Conservation (phyloP, 306 rosid genomes). For the Luffa acutangula region DNA sequence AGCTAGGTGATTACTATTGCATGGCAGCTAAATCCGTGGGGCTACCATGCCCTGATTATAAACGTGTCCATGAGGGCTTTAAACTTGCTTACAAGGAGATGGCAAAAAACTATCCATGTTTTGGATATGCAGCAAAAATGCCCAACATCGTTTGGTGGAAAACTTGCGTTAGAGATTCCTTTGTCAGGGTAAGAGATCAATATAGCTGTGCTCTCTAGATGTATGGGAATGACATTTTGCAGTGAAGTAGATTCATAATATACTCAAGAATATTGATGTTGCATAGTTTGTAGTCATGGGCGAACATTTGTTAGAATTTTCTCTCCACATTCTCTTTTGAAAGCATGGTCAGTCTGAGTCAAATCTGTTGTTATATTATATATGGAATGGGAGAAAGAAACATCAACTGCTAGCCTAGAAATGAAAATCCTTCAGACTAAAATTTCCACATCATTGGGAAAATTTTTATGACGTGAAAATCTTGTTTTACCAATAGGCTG, state of each 20-base stretch:
- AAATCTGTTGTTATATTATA: not conserved
- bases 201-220: not conserved
- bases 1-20: slow-evolving; percentile 94
- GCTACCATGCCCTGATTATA: slow-evolving; percentile 84
- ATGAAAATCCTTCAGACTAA: not conserved
- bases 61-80: slow-evolving; percentile 80
- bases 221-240: not conserved
- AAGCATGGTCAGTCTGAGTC: not conserved
- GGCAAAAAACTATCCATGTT: slow-evolving; percentile 84
- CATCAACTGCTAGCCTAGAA: not conserved
- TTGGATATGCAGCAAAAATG: slow-evolving; percentile 74
- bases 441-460: not conserved
- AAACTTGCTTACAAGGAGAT: slow-evolving; percentile 77
- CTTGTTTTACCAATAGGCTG: slow-evolving; percentile 60
- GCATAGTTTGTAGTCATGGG: not conserved
- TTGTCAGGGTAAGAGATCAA: slow-evolving; percentile 53
- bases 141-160: slow-evolving; percentile 92
- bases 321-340: not conserved
- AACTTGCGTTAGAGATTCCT: slow-evolving; percentile 84
- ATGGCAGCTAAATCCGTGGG: slow-evolving; percentile 97
- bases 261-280: not conserved
- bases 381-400: not conserved
- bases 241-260: not conserved
- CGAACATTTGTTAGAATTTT: not conserved
- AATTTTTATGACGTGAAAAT: not conserved